A percentile compares a stretch with the other conserved stretches of the same genome.
These are phyloP conservation scores for Alternaria sp. DNA, from an alignment of 2,329 filamentous ascomycete species.

Conservation along the genomic window DNA sequence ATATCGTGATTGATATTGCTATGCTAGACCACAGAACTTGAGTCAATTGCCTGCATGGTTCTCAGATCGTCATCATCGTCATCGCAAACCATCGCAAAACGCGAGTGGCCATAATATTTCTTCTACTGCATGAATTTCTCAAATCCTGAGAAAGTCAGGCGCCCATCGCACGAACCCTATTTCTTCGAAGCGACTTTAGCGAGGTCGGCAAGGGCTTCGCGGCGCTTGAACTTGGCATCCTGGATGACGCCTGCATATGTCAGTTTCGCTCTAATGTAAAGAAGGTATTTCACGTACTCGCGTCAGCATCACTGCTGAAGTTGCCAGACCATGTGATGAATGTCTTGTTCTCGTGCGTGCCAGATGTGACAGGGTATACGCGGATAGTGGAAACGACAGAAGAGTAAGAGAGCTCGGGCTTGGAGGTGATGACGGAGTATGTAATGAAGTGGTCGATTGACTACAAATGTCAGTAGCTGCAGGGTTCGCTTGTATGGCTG, in stretches of 20 bases:
- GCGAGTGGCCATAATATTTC: neutral
- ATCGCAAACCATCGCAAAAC: neutral
- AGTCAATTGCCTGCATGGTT: neutral
- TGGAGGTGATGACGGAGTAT: conserved; percentile 73
- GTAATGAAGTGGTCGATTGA: conserved; percentile 76
- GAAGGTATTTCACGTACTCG: conserved; percentile 59
- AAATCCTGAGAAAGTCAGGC: neutral
- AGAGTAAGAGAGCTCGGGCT: conserved; percentile 71
- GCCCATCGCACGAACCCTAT: conserved; percentile 26
- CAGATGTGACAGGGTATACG: conserved; percentile 71
- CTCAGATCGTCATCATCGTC: neutral
- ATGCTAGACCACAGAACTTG: neutral
- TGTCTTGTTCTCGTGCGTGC: conserved; percentile 69
- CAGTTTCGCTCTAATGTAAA: neutral
- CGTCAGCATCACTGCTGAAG: conserved; percentile 75
- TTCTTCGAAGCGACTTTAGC: conserved; percentile 60
- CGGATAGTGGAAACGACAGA: conserved; percentile 73
- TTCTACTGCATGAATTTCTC: neutral
- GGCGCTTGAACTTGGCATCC: conserved; percentile 79
- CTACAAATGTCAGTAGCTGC: conserved; percentile 8
- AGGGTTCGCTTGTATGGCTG: neutral
- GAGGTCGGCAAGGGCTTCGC: conserved; percentile 73
- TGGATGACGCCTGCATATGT: conserved; percentile 68
- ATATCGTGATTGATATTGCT: neutral
- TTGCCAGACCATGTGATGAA: conserved; percentile 74